A percentile compares a stretch with the other conserved stretches of the same genome.
These are phyloP conservation scores for Rhizophagus clarus DNA, from an alignment of 192 early-diverging fungal genomes.

Conservation along the genomic window DNA sequence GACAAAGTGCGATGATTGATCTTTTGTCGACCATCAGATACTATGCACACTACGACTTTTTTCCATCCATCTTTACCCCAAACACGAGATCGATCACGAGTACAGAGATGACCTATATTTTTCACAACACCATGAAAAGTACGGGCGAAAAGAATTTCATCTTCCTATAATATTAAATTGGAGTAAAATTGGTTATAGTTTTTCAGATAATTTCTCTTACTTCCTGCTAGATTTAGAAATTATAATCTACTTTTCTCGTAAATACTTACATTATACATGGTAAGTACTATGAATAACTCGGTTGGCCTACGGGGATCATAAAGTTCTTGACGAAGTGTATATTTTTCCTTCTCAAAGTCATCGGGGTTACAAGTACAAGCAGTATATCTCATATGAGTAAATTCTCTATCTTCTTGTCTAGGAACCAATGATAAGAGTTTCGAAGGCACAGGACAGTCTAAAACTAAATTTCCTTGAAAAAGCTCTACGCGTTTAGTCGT, in stretches of 20 bases:
- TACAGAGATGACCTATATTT: slow-evolving; percentile 89
- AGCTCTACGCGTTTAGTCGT: slow-evolving; percentile 61
- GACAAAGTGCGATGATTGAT: slow-evolving; percentile 70
- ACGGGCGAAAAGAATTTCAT: slow-evolving; percentile 86
- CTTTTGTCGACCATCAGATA: slow-evolving; percentile 82
- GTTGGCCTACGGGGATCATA: slow-evolving; percentile 57
- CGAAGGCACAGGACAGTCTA: slow-evolving; percentile 71
- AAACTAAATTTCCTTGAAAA: slow-evolving; percentile 70
- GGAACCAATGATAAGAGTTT: slow-evolving; percentile 56
- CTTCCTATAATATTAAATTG: slow-evolving; percentile 54
- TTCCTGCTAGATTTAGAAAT: no score
- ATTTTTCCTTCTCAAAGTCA: slow-evolving; percentile 73
- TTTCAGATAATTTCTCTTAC: not conserved
- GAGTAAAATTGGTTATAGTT: not conserved
- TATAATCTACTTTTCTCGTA: no score
- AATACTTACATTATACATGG: slow-evolving; percentile 73
- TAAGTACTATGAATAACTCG: slow-evolving; percentile 83
- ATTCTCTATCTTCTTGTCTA: slow-evolving; percentile 70
- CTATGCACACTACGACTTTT: slow-evolving; percentile 82
- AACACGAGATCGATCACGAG: slow-evolving; percentile 70
- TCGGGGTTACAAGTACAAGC: slow-evolving; percentile 87
- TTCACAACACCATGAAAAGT: slow-evolving; percentile 85
- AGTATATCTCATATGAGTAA: slow-evolving; percentile 94
- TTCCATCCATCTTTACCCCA: slow-evolving; percentile 82
- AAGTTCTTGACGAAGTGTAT: slow-evolving; percentile 70